A percentile compares a stretch with the other conserved stretches of the same genome.
phyloP scores from a whole-genome alignment of 1,139 yeast genomes.

The Suhomyces yuchorum region DNA sequence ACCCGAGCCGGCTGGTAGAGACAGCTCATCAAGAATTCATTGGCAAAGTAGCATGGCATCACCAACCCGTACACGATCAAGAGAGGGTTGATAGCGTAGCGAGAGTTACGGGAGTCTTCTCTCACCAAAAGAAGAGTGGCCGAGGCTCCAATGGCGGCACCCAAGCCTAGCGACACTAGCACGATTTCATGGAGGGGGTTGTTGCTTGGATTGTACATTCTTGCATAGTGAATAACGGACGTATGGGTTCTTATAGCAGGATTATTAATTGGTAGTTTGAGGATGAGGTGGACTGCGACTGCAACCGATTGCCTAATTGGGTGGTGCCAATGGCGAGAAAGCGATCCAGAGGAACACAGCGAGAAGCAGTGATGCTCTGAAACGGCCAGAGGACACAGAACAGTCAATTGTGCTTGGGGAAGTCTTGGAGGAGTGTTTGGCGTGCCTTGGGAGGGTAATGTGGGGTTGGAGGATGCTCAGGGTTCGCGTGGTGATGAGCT shows the following conservation, averaged over 20 bases:
- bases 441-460: too few species aligned
- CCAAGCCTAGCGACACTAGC: slow-evolving; percentile 25
- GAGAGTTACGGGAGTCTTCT: background rate
- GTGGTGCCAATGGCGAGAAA: slow-evolving; percentile 2
- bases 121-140: slow-evolving; percentile 5
- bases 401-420: too few species aligned
- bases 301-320: slow-evolving; percentile 4
- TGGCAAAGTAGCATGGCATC: slow-evolving; percentile 29
- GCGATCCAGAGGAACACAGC: background rate
- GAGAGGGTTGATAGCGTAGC: slow-evolving; percentile 1
- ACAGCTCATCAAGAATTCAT: slow-evolving; percentile 34
- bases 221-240: background rate
- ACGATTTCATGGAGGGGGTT: slow-evolving; percentile 30
- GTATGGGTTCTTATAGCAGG: background rate
- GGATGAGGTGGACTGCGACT: background rate
- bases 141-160: slow-evolving; percentile 21
- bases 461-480: too few species aligned
- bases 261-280: background rate
- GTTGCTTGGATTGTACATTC: slow-evolving; percentile 19
- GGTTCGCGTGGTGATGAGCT: too few species aligned
- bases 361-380: too few species aligned
- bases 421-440: too few species aligned
- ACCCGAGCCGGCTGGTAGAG: slow-evolving; percentile 31
- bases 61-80: slow-evolving; percentile 24
- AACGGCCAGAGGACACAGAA: too few species aligned